These are phyloP conservation scores for Penicillium verhagenii DNA, from an alignment of 495 filamentous ascomycete species.

Conservation along the genomic window DNA sequence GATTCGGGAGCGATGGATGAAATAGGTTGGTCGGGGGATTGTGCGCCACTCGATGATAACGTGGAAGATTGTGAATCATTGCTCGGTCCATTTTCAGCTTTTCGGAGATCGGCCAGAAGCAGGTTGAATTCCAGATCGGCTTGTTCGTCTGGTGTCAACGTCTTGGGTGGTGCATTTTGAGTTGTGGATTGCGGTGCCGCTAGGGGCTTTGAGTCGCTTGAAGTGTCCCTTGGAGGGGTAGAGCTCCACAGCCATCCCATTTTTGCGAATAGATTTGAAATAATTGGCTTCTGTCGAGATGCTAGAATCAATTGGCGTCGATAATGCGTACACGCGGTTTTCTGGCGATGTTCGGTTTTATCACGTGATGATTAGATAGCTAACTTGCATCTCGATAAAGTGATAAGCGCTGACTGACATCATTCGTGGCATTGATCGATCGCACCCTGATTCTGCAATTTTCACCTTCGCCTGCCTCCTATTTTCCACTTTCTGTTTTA, in stretches of 20 bases:
- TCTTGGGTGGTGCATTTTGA: conserved; percentile 31
- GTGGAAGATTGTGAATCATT: conserved; percentile 2
- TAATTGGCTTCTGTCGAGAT: neutral
- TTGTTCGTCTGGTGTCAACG: conserved; percentile 54
- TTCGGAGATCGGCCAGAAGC: conserved; percentile 53
- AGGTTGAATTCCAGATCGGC: conserved; percentile 61
- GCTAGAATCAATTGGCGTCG: neutral
- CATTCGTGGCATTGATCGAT: neutral
- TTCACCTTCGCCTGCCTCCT: conserved; percentile 1
- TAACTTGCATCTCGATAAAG: neutral
- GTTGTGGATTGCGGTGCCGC: conserved; percentile 12
- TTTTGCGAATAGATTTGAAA: conserved; percentile 2
- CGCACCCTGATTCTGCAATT: conserved; percentile 1
- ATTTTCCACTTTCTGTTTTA: conserved; percentile 2
- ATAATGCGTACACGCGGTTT: neutral
- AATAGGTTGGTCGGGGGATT: conserved; percentile 17
- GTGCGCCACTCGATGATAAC: conserved; percentile 10
- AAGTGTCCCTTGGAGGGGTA: conserved; percentile 23
- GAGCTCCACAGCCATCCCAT: conserved; percentile 57
- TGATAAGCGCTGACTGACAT: conserved; percentile 18
- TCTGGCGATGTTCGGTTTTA: neutral
- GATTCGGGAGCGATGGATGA: conserved; percentile 56
- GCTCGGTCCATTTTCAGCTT: conserved; percentile 30
- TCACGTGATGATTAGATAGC: neutral
- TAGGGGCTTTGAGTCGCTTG: conserved; percentile 10